Conservation (phyloP, 83 land plant species). For the Larix sibirica region DNA sequence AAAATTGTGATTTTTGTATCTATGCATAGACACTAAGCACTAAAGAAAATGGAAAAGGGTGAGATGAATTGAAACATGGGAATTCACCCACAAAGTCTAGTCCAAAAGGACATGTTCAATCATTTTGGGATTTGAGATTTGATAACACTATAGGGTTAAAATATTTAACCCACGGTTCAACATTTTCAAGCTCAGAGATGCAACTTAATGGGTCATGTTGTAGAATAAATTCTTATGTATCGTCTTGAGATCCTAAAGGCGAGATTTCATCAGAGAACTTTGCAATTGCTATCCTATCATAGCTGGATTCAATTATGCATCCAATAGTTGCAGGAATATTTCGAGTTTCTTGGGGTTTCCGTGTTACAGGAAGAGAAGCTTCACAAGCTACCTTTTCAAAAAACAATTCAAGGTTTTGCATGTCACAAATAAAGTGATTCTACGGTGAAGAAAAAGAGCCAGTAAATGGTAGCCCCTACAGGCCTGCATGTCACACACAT, state of each 20-base stretch:
- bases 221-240: too few relatives aligned
- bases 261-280: slow-evolving; percentile 66
- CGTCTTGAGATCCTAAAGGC: too few relatives aligned
- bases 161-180: slow-evolving; percentile 57
- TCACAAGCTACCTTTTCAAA: slow-evolving; percentile 96
- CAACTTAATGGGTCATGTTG: too few relatives aligned
- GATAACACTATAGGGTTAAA: slow-evolving; percentile 83
- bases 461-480: slow-evolving; percentile 94
- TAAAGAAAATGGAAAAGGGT: slow-evolving; percentile 88
- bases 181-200: slow-evolving; percentile 76
- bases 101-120: slow-evolving; percentile 92
- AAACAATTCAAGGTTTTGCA: slow-evolving; percentile 85
- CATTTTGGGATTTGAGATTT: slow-evolving; percentile 96
- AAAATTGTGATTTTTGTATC: slow-evolving; percentile 91
- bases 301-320: slow-evolving; percentile 31
- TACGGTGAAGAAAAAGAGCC: slow-evolving; percentile 82
- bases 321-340: slow-evolving; percentile 19
- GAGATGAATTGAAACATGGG: slow-evolving; percentile 83
- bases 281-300: slow-evolving; percentile 48
- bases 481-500: slow-evolving; percentile 89
- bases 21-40: slow-evolving; percentile 90
- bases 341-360: slow-evolving; percentile 25
- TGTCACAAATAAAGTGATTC: slow-evolving; percentile 81
- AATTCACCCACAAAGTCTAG: slow-evolving; percentile 20
- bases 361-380: slow-evolving; percentile 71